Percentiles rank a stretch among this genome's conserved stretches.
Evolutionary conservation across 192 early-diverging fungal genomes (phyloP).

Genomic region (Thoreauomyces humboldtii): DNA sequence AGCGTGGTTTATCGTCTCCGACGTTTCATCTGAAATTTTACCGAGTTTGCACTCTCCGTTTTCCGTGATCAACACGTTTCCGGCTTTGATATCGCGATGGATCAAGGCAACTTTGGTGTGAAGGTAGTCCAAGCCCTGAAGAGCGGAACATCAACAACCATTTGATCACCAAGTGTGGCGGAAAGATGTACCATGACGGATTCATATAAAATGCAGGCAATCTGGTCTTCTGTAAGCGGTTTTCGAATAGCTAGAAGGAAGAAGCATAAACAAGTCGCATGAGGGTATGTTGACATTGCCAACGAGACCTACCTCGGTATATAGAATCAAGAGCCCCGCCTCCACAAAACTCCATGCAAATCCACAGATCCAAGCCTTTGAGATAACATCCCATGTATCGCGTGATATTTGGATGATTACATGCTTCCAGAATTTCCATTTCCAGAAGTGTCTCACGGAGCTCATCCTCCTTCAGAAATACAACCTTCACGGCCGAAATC

Average conservation of each 20-base stretch:
- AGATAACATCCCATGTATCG: slow-evolving; percentile 58
- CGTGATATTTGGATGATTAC: slow-evolving; percentile 57
- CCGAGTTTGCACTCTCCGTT: slow-evolving; percentile 54
- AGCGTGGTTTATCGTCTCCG: no score
- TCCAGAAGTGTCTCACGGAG: slow-evolving; percentile 65
- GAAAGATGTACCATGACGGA: slow-evolving; percentile 42
- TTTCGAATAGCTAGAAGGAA: slow-evolving; percentile 30
- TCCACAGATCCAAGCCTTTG: slow-evolving; percentile 65
- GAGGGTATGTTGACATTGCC: no score
- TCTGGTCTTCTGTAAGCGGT: slow-evolving; percentile 54
- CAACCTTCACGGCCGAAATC: slow-evolving; percentile 61
- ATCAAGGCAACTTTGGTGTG: slow-evolving; percentile 54
- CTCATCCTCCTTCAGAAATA: slow-evolving; percentile 64
- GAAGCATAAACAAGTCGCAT: no score
- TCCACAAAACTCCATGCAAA: slow-evolving; percentile 65
- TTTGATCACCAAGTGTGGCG: no score
- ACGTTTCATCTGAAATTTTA: no score
- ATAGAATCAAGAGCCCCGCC: slow-evolving; percentile 61
- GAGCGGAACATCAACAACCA: not conserved
- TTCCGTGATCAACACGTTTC: slow-evolving; percentile 58
- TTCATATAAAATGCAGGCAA: slow-evolving; percentile 57
- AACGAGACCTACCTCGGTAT: slow-evolving; percentile 51
- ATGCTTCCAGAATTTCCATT: slow-evolving; percentile 63
- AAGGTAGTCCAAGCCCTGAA: slow-evolving; percentile 58
- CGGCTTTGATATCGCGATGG: slow-evolving; percentile 67